These are phyloP conservation scores for Perilla frutescens DNA, from an alignment of 257 asterid genomes.

Conservation along the genomic window DNA sequence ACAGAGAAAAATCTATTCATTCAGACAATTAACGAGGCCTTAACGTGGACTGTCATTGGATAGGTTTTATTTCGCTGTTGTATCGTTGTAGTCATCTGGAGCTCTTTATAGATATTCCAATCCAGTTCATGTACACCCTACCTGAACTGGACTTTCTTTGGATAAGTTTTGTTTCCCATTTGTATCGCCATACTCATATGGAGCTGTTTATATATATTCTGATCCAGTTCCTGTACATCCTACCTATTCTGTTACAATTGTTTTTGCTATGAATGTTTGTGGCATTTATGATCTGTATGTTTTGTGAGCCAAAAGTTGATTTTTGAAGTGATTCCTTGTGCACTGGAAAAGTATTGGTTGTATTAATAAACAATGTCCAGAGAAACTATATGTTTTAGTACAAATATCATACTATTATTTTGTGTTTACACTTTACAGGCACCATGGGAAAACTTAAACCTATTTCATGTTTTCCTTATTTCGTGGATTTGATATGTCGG, in stretches of 20 bases:
- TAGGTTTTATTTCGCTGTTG: background rate
- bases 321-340: background rate
- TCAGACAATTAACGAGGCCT: background rate
- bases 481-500: slow-evolving; percentile 31
- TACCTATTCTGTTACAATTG: background rate
- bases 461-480: background rate
- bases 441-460: background rate
- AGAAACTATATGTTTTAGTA: background rate
- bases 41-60: background rate
- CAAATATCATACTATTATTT: background rate
- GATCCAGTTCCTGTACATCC: slow-evolving; percentile 6
- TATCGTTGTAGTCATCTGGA: background rate
- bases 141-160: slow-evolving; percentile 1
- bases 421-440: slow-evolving; percentile 6
- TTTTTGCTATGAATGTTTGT: background rate
- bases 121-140: background rate
- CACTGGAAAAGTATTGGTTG: background rate
- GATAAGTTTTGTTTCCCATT: background rate
- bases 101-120: slow-evolving; percentile 11
- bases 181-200: background rate
- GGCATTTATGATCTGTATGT: slow-evolving; percentile 3
- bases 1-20: background rate
- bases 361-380: background rate
- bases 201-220: slow-evolving; percentile 6
- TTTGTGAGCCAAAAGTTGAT: background rate